Percentiles rank a stretch among this genome's conserved stretches.
Evolutionary conservation across 2,329 filamentous ascomycete genomes (phyloP).

Genomic region (Aureobasidium sp.): DNA sequence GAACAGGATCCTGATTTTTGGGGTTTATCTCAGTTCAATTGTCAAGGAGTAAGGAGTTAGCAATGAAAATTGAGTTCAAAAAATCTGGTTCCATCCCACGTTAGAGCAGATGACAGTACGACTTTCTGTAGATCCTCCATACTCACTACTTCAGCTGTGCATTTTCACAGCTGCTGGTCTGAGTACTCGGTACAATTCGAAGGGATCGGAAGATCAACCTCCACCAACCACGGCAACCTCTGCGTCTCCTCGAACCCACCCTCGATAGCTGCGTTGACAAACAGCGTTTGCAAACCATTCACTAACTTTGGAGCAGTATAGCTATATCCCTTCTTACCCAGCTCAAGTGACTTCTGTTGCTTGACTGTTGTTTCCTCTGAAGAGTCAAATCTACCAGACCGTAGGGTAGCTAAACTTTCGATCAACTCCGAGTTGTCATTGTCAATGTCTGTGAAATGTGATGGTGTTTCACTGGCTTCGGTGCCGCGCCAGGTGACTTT

Average conservation of each 20-base stretch:
- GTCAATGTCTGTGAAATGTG: neutral
- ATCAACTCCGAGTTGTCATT: neutral
- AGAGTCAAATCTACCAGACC: neutral
- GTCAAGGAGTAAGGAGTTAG: no score
- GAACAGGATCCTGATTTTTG: no score
- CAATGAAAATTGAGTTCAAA: no score
- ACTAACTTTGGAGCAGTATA: conserved; percentile 29
- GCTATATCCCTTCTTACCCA: neutral
- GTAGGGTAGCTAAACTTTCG: neutral
- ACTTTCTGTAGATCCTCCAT: no score
- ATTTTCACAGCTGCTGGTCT: no score
- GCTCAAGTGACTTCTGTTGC: neutral
- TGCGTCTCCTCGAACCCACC: conserved; percentile 42
- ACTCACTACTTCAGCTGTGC: no score
- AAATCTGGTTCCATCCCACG: no score
- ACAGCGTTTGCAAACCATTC: conserved; percentile 58
- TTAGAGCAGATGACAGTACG: no score
- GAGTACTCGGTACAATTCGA: no score
- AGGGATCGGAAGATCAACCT: conserved; percentile 50
- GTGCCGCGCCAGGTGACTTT: conserved; percentile 43
- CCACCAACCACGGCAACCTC: conserved; percentile 63
- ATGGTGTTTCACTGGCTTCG: conserved; percentile 16
- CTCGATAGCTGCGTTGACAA: conserved; percentile 67
- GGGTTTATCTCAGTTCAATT: no score
- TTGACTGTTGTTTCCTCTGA: neutral